Conservation (phyloP, 352 stramenopile genomes). For the Phytophthora chlamydospora region DNA sequence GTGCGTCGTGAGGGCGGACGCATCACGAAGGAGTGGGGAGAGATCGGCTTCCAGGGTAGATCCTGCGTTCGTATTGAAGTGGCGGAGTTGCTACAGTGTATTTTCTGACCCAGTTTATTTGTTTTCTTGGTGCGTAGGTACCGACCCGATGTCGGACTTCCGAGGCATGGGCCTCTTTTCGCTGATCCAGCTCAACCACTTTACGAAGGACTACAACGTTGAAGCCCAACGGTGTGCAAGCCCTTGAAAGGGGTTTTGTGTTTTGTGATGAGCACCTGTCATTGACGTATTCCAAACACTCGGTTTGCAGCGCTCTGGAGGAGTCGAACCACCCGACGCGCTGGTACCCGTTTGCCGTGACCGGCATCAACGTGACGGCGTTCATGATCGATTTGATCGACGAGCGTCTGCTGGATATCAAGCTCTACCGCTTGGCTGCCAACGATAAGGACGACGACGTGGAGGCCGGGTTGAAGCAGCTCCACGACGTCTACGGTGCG, state of each 20-base stretch:
- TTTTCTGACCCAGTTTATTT: background rate
- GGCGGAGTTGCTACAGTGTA: background rate
- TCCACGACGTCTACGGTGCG: constrained; percentile 85
- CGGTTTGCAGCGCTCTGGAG: constrained; percentile 56
- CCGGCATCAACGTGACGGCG: constrained; percentile 87
- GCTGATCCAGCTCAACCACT: constrained; percentile 78
- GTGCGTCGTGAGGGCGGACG: constrained; percentile 74
- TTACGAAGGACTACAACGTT: constrained; percentile 72
- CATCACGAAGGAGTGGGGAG: constrained; percentile 88
- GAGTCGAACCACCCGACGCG: constrained; percentile 86
- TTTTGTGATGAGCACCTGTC: too few species aligned
- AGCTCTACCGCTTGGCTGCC: constrained; percentile 59
- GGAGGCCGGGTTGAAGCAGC: constrained; percentile 42
- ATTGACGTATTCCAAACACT: background rate
- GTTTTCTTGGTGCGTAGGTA: constrained; percentile 40
- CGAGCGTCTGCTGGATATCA: constrained; percentile 78
- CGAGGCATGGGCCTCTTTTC: constrained; percentile 84
- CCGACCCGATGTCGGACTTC: constrained; percentile 88
- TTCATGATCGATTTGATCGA: constrained; percentile 81
- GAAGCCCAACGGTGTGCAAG: constrained; percentile 65
- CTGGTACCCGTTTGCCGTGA: constrained; percentile 89
- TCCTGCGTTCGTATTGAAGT: background rate
- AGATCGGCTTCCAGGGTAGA: constrained; percentile 88
- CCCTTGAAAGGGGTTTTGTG: too few species aligned
- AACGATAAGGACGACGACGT: constrained; percentile 36